Evolutionary conservation across 768 basidiomycete species (phyloP), one percentile per base, ranked within the genome.

Genomic region (Leccinum arenicola): DNA sequence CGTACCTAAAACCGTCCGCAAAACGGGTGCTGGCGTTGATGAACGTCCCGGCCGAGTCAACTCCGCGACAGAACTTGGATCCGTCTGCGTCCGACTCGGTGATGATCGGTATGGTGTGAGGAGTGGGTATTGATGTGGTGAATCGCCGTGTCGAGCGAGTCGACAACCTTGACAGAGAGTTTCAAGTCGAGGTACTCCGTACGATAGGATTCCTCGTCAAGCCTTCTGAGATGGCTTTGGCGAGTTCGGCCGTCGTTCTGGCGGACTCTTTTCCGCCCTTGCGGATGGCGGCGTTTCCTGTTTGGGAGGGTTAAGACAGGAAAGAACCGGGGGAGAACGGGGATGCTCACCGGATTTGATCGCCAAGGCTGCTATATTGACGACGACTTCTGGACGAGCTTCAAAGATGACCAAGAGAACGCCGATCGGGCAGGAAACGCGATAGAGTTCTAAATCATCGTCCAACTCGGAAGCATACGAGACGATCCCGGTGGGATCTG

Each of bases 191-290:
- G 87, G 75, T 95, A 93, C 71, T 99, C 97, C 27, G 88, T 95
- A 19, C 78, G 77, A 77, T 94, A 99, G 19, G 91, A 84, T 19
- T 77, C 76, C n/a, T 80, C 75, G 0, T 79, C 75, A 98, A 77
- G 2, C 93, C 95, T 12, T 80, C 72, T 15, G 89, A 84, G 64
- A 98, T 98, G 50, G 92, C 85, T 62, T 84, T 76, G 2, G 93
- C 84, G 35, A 99, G 83, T 27, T 94, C 77, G 6, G 79, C 72
- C 3, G 93, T 83, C 2, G 97, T 97, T 57, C 85, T 78, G 51
- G 84, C 83, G 4, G 96, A 98, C 71, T 99, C 97, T 71, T 96
- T 98, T 6, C 97, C 97, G 10, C 97, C 96, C 75, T 99, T 98
- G 31, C 98, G 76, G 58, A 99, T 98, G 9, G 95, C 96, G 21